Evolutionary conservation across 495 filamentous ascomycete species (phyloP), one percentile per base, ranked within the genome.

Genomic region (Umbilicaria muhlenbergii): DNA sequence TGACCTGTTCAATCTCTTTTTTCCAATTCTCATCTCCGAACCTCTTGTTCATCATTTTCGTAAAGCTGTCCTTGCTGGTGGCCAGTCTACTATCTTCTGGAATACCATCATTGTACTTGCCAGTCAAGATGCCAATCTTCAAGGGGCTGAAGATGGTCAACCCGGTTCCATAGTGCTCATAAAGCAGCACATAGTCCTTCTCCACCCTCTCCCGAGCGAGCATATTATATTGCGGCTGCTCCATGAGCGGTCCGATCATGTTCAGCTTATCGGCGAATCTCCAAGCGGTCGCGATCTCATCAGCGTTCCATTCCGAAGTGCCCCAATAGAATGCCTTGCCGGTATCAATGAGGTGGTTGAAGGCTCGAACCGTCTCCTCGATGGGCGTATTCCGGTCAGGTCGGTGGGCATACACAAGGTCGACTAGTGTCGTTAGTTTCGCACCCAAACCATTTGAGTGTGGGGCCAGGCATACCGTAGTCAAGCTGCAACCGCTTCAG

Each of bases 301-400:
- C 75, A 7, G 86, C 83, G 44, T 68, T 70, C 86, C 86, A 92
- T 66, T 89, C 83, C 0, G 80, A 84, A 1, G 86, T 92, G 31
- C 86, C 86, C 86, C 86, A 93, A 70, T 92, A 91, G 56, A 91
- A 80, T 17, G 80, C 77, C 19, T 86, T 81, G 35, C 84, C 81
- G 37, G 71, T 71, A 58, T 78, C 67, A 51, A 93, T 86, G 28
- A 81, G 60, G 55, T 84, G 72, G 61, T 88, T 89, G 69, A 92
- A 92, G 36, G 69, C 86, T 44, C 85, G 76, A 32, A 92, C 86
- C 32, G 75, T 75, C 61, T 94, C 86, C 56, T 87, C 82, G 69
- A 92, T 89, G 3, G 86, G 86, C 0, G 86, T 91, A 35, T 77
- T 65, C 4, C 80, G 67, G 60, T 92, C 86, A 10, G 86, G 81